Evolutionary conservation across 2,329 filamentous ascomycete genomes (phyloP).

Genomic region (Fonsecaea nubica): DNA sequence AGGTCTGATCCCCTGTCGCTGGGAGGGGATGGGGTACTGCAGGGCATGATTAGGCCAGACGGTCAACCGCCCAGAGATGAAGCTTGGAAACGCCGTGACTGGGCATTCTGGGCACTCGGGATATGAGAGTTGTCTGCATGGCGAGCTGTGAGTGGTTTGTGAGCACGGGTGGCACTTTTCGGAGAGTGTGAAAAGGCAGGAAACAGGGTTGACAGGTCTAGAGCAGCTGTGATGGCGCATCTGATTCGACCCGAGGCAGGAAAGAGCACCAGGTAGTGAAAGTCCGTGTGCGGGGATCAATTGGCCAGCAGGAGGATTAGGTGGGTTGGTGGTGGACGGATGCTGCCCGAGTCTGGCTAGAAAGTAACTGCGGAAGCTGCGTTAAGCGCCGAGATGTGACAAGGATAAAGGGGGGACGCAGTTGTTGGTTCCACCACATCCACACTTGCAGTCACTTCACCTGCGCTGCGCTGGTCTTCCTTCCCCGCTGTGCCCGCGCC

Average conservation of each 20-base stretch:
- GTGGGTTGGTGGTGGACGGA: neutral
- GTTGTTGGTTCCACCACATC: neutral
- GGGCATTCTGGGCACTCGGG: conserved; percentile 16
- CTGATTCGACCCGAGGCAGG: conserved; percentile 1
- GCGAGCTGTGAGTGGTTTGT: conserved; percentile 16
- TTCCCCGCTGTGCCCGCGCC: neutral
- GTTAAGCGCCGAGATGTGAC: conserved; percentile 5
- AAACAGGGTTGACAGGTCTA: conserved; percentile 3
- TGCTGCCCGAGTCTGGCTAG: neutral
- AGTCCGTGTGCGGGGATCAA: neutral
- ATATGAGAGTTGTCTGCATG: conserved; percentile 1
- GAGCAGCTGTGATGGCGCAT: conserved; percentile 5
- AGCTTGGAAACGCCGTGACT: conserved; percentile 31
- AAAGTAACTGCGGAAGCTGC: neutral
- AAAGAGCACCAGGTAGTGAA: neutral
- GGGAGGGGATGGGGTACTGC: conserved; percentile 7
- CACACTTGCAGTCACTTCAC: neutral
- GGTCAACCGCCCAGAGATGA: conserved; percentile 28
- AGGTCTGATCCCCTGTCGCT: conserved; percentile 7
- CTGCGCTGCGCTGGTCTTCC: neutral
- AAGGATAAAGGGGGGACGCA: neutral
- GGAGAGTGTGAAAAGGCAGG: neutral
- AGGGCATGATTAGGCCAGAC: conserved; percentile 20
- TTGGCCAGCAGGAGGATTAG: neutral
- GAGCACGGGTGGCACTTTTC: conserved; percentile 13